phyloP scores from a whole-genome alignment of 1,139 yeast species.

The Debaryomycetaceae sp. region DNA sequence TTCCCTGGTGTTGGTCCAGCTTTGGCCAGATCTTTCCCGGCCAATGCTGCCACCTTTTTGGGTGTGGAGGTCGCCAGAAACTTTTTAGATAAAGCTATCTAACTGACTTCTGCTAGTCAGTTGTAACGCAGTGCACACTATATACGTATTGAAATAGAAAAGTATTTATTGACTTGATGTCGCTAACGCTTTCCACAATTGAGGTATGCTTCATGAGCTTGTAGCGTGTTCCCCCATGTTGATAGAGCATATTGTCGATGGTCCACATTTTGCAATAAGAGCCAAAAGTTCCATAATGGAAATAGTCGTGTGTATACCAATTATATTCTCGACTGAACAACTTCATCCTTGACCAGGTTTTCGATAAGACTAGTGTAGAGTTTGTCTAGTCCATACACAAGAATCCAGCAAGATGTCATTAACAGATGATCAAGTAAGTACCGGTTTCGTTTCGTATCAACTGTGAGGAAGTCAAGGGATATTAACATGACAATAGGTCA shows the following conservation, averaged over 20 bases:
- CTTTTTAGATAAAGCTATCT: constrained; percentile 45
- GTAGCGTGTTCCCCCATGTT: too few species aligned
- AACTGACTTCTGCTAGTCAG: constrained; percentile 3
- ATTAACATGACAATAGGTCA: constrained; percentile 52
- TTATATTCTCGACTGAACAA: background rate
- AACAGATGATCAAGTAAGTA: constrained; percentile 48
- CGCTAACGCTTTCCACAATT: too few species aligned
- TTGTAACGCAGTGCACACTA: too few species aligned
- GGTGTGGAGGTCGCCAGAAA: constrained; percentile 90
- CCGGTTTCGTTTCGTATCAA: background rate
- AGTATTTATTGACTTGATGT: too few species aligned
- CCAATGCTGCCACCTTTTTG: constrained; percentile 94
- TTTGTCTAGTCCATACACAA: background rate
- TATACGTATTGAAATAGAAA: too few species aligned
- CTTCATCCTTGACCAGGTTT: background rate
- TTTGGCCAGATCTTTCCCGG: constrained; percentile 90
- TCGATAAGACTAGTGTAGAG: background rate
- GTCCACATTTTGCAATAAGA: too few species aligned
- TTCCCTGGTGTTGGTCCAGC: constrained; percentile 99
- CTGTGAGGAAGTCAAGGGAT: background rate
- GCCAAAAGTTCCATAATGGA: background rate
- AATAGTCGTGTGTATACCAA: background rate
- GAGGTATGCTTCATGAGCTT: too few species aligned
- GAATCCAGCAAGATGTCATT: constrained; percentile 30
- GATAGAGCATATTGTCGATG: too few species aligned